Conservation (phyloP, 768 basidiomycete genomes). For the Ephemerocybe angulata region DNA sequence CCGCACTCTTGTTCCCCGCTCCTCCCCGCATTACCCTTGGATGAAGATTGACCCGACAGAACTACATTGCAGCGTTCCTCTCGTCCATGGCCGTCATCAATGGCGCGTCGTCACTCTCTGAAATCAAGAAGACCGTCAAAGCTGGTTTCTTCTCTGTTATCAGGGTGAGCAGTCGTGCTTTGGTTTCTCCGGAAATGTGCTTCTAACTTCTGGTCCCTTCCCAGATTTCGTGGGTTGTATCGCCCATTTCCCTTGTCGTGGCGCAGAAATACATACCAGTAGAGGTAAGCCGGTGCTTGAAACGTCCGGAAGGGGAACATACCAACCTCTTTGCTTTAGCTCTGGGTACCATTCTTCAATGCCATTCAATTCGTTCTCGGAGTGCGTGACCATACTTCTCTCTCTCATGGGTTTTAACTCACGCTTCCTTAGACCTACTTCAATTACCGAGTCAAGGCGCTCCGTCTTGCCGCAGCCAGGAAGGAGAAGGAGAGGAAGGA, state of each 20-base stretch:
- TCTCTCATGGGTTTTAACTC: not conserved
- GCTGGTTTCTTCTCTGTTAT: constrained; percentile 73
- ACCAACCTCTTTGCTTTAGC: constrained; percentile 45
- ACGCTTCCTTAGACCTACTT: constrained; percentile 59
- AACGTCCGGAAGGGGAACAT: no score
- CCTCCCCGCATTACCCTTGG: not conserved
- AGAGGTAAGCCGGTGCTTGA: no score
- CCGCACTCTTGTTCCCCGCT: not conserved
- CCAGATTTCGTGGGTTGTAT: constrained; percentile 78
- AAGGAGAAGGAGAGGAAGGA: constrained; percentile 43
- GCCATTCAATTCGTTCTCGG: constrained; percentile 71
- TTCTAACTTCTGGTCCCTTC: not conserved
- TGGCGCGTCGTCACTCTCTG: constrained; percentile 65
- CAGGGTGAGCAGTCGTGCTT: constrained; percentile 61
- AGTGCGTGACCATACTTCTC: constrained; percentile 38
- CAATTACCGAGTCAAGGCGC: constrained; percentile 68
- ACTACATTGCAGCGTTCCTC: constrained; percentile 51
- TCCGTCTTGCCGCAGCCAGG: constrained; percentile 50
- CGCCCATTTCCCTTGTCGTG: constrained; percentile 67
- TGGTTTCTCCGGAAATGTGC: not conserved
- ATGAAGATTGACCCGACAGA: not conserved
- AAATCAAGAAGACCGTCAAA: constrained; percentile 64
- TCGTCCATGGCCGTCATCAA: constrained; percentile 81
- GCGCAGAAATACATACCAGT: constrained; percentile 80
- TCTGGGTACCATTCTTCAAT: constrained; percentile 90